phyloP scores from a whole-genome alignment of 73 alveolate genomes.

The Diophrys sp. region DNA sequence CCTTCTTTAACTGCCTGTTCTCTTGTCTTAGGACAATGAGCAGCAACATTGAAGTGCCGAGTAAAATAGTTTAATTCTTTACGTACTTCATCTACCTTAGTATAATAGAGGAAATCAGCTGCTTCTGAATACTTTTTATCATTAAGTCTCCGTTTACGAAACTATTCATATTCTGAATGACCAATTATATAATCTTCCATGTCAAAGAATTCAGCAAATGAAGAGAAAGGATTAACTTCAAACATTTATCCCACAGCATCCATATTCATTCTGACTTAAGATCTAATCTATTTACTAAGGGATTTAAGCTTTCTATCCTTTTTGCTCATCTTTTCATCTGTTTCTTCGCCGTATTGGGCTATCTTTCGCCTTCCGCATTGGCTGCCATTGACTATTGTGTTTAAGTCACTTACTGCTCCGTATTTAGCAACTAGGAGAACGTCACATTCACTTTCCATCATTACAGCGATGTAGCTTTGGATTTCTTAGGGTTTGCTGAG shows the following conservation, averaged over 20 bases:
- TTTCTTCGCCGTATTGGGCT: too few species aligned
- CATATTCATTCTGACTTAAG: too few species aligned
- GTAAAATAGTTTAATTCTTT: constrained; percentile 20
- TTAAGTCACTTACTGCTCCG: constrained; percentile 37
- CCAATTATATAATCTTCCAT: too few species aligned
- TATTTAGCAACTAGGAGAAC: constrained; percentile 23
- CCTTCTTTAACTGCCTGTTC: constrained; percentile 17
- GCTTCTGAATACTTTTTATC: background rate
- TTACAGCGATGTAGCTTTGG: constrained; percentile 14
- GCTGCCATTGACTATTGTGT: too few species aligned
- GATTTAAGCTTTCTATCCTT: too few species aligned
- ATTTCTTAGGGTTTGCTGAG: constrained; percentile 9
- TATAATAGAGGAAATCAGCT: background rate
- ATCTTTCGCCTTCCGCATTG: too few species aligned
- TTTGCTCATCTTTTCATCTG: too few species aligned
- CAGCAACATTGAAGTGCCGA: constrained; percentile 34
- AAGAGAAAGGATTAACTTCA: too few species aligned
- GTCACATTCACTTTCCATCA: constrained; percentile 43
- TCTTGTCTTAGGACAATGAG: constrained; percentile 9
- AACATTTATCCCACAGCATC: too few species aligned
- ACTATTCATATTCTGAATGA: too few species aligned
- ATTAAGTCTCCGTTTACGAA: background rate
- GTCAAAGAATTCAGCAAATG: too few species aligned
- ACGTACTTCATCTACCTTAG: constrained; percentile 26
- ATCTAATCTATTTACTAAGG: too few species aligned